These are phyloP conservation scores for Wickerhamomyces pijperi DNA, from an alignment of 805 yeast species.

Conservation along the genomic window DNA sequence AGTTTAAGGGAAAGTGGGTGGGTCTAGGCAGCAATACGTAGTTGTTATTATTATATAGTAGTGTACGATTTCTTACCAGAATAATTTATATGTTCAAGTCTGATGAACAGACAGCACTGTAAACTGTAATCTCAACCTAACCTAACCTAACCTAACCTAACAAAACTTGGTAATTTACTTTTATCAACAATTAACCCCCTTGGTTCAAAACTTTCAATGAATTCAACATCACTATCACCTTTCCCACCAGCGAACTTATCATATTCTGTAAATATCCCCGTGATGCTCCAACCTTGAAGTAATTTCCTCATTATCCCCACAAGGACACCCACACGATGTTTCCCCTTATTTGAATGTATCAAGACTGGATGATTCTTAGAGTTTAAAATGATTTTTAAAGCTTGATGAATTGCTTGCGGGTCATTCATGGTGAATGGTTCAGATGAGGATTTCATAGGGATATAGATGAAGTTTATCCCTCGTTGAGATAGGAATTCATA, in stretches of 20 bases:
- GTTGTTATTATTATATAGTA: no score
- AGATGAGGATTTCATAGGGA: slow-evolving; percentile 61
- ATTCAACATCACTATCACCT: slow-evolving; percentile 84
- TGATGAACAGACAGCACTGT: no score
- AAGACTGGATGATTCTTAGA: slow-evolving; percentile 74
- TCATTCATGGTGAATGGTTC: slow-evolving; percentile 60
- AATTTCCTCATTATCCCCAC: slow-evolving; percentile 85
- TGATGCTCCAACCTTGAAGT: slow-evolving; percentile 86
- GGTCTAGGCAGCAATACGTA: no score
- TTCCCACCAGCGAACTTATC: slow-evolving; percentile 88
- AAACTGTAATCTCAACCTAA: no score
- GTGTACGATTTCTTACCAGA: no score
- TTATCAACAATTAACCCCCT: slow-evolving; percentile 33
- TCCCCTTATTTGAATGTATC: slow-evolving; percentile 91
- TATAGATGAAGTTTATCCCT: slow-evolving; percentile 42
- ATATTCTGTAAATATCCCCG: slow-evolving; percentile 91
- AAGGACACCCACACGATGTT: slow-evolving; percentile 86
- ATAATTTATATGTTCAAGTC: no score
- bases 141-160: slow-evolving; percentile 23
- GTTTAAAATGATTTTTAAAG: slow-evolving; percentile 46
- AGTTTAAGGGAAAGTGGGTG: no score
- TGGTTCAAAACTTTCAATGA: slow-evolving; percentile 75
- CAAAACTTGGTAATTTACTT: slow-evolving; percentile 52
- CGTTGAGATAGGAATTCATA: slow-evolving; percentile 52
- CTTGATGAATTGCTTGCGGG: slow-evolving; percentile 42